Evolutionary conservation across 768 basidiomycete species (phyloP).

Genomic region (Kwoniella heveanensis): DNA sequence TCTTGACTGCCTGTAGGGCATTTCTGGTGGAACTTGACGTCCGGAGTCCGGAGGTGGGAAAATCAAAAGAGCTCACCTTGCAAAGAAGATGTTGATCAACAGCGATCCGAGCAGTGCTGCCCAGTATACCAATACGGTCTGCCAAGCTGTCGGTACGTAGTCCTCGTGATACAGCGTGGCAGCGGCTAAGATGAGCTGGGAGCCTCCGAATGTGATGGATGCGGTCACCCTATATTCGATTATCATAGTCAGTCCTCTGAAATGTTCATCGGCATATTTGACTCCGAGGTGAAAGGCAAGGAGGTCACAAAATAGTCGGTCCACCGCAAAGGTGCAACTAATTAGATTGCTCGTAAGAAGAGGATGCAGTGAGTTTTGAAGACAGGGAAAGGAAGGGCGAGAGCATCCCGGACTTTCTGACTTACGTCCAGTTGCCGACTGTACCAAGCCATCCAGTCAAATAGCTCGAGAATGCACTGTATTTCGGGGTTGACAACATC

Average conservation of each 20-base stretch:
- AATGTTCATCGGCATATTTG: too few species aligned
- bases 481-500: slow-evolving; percentile 63
- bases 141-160: slow-evolving; percentile 65
- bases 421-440: slow-evolving; percentile 68
- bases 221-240: slow-evolving; percentile 58
- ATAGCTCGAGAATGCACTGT: slow-evolving; percentile 64
- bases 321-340: too few species aligned
- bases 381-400: not conserved
- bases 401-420: too few species aligned
- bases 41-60: too few species aligned
- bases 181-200: slow-evolving; percentile 66
- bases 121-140: slow-evolving; percentile 65
- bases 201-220: slow-evolving; percentile 68
- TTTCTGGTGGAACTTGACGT: too few species aligned
- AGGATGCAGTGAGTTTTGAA: too few species aligned
- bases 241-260: not conserved
- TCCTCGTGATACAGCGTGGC: slow-evolving; percentile 64
- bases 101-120: slow-evolving; percentile 62
- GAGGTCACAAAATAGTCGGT: too few species aligned
- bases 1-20: too few species aligned
- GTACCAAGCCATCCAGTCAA: slow-evolving; percentile 71
- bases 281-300: too few species aligned
- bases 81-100: slow-evolving; percentile 64
- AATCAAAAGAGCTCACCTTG: slow-evolving; percentile 59
- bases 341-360: too few species aligned